Percentiles rank a stretch among this genome's conserved stretches.
phyloP scores from a whole-genome alignment of 257 asterid species.

The Capsicum rhomboideum region DNA sequence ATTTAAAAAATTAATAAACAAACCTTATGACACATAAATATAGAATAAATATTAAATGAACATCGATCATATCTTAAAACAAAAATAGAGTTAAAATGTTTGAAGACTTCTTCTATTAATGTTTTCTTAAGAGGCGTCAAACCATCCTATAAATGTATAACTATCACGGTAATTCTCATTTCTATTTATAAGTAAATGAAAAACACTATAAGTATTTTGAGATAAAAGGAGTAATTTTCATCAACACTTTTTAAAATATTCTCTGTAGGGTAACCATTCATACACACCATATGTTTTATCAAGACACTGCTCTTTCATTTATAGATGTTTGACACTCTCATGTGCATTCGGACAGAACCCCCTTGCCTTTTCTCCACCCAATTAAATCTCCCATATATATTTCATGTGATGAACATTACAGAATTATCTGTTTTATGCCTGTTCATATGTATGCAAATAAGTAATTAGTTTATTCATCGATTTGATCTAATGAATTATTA shows the following conservation, averaged over 20 bases:
- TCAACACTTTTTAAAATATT: background rate
- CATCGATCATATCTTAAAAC: background rate
- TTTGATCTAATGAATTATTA: background rate
- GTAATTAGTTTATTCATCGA: background rate
- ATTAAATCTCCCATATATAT: background rate
- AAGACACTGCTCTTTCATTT: background rate
- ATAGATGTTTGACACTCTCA: background rate
- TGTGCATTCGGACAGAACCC: background rate
- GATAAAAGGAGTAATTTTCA: background rate
- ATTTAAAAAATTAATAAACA: no score
- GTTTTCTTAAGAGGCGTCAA: background rate
- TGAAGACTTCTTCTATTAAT: background rate
- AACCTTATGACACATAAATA: no score
- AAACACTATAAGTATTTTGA: background rate
- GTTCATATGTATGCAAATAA: background rate
- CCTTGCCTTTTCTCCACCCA: background rate
- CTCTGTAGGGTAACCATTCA: background rate
- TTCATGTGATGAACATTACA: background rate
- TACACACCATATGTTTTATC: background rate
- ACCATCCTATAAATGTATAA: no score
- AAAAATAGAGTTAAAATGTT: background rate
- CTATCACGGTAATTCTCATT: no score
- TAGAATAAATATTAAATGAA: background rate
- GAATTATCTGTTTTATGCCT: background rate
- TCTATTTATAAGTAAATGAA: background rate